phyloP scores from a whole-genome alignment of 2,329 filamentous ascomycete species.

The Sporothrix mexicana region DNA sequence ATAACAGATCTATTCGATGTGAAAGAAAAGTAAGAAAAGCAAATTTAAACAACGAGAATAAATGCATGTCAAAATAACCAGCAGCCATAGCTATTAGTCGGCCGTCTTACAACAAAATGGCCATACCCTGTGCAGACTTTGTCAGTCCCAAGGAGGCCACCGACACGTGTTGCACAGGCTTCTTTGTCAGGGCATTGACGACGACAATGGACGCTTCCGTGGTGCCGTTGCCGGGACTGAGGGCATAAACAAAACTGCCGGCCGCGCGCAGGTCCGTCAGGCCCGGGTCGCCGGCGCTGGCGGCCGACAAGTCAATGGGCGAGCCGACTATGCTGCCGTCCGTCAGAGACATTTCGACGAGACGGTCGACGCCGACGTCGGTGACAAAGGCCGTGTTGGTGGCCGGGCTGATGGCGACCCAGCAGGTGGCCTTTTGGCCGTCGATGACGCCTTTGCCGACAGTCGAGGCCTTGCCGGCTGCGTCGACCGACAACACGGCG shows the following conservation, averaged over 20 bases:
- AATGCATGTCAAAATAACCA: no score
- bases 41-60: no score
- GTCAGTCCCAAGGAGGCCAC: constrained; percentile 40
- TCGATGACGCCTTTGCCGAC: constrained; percentile 51
- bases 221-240: constrained; percentile 59
- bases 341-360: constrained; percentile 61
- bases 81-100: no score
- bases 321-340: constrained; percentile 55
- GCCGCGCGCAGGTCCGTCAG: constrained; percentile 60
- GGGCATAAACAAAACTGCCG: constrained; percentile 63
- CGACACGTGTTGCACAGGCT: constrained; percentile 45
- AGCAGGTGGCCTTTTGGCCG: constrained; percentile 63
- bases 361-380: constrained; percentile 57
- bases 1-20: no score
- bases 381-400: constrained; percentile 63
- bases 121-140: constrained; percentile 44
- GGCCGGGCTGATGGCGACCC: constrained; percentile 56
- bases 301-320: constrained; percentile 49
- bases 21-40: no score
- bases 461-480: constrained; percentile 44
- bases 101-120: constrained; percentile 37
- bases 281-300: constrained; percentile 54
- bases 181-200: constrained; percentile 44
- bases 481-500: constrained; percentile 53
- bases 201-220: constrained; percentile 48